phyloP scores from a whole-genome alignment of 2,329 filamentous ascomycete genomes.

The Calonectria naviculata region DNA sequence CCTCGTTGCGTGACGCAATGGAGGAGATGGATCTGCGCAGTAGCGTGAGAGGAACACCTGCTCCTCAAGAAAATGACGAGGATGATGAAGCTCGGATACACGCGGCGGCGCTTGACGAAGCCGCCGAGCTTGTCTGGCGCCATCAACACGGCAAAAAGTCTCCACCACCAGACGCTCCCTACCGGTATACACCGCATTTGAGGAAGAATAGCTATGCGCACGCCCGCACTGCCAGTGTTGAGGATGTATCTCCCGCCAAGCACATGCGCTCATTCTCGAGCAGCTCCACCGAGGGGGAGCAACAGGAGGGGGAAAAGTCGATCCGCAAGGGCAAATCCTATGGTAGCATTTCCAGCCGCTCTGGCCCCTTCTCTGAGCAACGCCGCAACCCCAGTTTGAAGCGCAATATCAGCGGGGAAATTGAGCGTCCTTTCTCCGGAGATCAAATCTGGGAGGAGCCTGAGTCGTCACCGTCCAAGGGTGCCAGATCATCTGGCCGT shows the following conservation, averaged over 20 bases:
- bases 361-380: conserved; percentile 50
- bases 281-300: conserved; percentile 63
- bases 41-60: conserved; percentile 37
- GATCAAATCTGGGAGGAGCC: conserved; percentile 94
- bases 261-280: conserved; percentile 58
- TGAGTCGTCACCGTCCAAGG: conserved; percentile 52
- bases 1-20: conserved; percentile 77
- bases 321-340: conserved; percentile 52
- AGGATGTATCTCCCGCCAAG: conserved; percentile 47
- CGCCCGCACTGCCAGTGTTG: conserved; percentile 70
- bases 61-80: conserved; percentile 44
- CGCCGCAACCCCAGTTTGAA: conserved; percentile 74
- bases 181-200: conserved; percentile 75
- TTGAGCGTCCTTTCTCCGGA: conserved; percentile 74
- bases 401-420: conserved; percentile 77
- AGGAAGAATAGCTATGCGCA: conserved; percentile 78
- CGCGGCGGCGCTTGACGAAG: conserved; percentile 79
- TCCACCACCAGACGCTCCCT: conserved; percentile 71
- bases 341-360: conserved; percentile 50
- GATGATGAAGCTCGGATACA: conserved; percentile 75
- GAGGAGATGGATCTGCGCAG: conserved; percentile 75
- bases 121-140: conserved; percentile 81
- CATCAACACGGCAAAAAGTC: conserved; percentile 71
- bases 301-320: conserved; percentile 26
- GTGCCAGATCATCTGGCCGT: conserved; percentile 38